These are phyloP conservation scores for Cryphonectria naterciae DNA, from an alignment of 2,329 filamentous ascomycete genomes.

Conservation along the genomic window DNA sequence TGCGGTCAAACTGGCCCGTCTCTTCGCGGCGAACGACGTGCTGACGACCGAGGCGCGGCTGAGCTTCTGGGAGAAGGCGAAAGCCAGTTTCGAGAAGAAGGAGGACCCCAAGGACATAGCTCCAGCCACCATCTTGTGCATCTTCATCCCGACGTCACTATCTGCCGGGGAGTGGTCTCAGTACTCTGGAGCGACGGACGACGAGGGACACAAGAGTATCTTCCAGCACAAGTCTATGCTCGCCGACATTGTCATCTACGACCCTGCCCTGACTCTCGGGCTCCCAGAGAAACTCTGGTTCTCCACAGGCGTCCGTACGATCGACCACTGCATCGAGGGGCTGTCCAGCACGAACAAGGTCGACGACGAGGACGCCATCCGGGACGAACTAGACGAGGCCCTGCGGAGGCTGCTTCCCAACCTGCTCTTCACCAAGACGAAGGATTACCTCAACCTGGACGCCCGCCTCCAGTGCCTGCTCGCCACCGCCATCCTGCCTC, in stretches of 20 bases:
- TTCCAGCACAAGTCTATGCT: constrained; percentile 10
- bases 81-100: neutral
- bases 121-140: neutral
- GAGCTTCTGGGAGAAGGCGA: constrained; percentile 11
- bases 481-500: neutral
- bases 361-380: constrained; percentile 3
- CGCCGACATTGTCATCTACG: constrained; percentile 49
- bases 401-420: constrained; percentile 6
- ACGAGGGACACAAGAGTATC: neutral
- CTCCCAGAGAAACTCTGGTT: constrained; percentile 55
- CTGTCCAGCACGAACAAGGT: constrained; percentile 9
- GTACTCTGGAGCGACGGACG: constrained; percentile 1
- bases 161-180: constrained; percentile 14
- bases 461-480: constrained; percentile 10
- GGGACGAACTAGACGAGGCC: neutral
- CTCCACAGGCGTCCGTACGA: constrained; percentile 53
- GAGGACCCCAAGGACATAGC: neutral
- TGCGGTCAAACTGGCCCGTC: constrained; percentile 28
- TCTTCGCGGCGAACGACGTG: constrained; percentile 30
- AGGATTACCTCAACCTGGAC: neutral
- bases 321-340: constrained; percentile 58
- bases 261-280: constrained; percentile 49
- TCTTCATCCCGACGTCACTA: constrained; percentile 18
- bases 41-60: constrained; percentile 26
- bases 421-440: constrained; percentile 6